Percentiles rank a stretch among this genome's conserved stretches.
Conservation (phyloP, 1,284 basidiomycete species). For the Albatrellus sp. region DNA sequence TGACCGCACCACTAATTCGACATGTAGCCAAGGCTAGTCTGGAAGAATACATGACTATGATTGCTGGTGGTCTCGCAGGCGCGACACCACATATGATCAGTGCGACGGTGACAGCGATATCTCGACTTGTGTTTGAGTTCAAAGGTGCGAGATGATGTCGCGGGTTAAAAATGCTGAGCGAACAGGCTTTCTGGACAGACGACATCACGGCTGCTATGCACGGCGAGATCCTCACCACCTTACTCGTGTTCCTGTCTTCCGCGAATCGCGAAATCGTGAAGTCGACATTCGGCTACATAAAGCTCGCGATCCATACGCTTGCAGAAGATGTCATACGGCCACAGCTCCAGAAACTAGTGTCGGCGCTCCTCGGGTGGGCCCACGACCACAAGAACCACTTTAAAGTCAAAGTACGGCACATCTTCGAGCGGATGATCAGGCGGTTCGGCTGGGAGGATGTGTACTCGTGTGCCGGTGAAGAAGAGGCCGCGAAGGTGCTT, state of each 20-base stretch:
- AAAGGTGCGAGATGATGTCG: constrained; percentile 42
- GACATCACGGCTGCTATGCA: constrained; percentile 68
- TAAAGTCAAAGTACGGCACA: constrained; percentile 92
- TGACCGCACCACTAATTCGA: constrained; percentile 6
- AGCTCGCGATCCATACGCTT: constrained; percentile 85
- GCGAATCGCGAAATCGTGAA: constrained; percentile 98
- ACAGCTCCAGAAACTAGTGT: constrained; percentile 71
- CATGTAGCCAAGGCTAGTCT: constrained; percentile 61
- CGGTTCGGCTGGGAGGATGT: constrained; percentile 86
- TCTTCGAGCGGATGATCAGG: constrained; percentile 91
- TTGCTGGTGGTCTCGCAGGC: constrained; percentile 90
- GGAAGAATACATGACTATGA: constrained; percentile 95
- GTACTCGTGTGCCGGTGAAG: constrained; percentile 63
- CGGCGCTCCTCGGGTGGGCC: constrained; percentile 82
- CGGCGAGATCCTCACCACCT: constrained; percentile 76
- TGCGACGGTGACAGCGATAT: constrained; percentile 90
- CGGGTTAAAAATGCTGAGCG: constrained; percentile 1
- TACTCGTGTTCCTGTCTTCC: constrained; percentile 84
- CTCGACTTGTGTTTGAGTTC: constrained; percentile 93
- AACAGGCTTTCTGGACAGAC: constrained; percentile 30
- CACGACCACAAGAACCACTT: constrained; percentile 99
- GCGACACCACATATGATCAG: constrained; percentile 97
- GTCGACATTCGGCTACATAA: constrained; percentile 89
- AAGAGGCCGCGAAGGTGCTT: constrained; percentile 70
- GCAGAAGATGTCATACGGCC: constrained; percentile 60